Percentiles rank a stretch among this genome's conserved stretches.
These are phyloP conservation scores for Hypoxylon sp. DNA, from an alignment of 2,329 filamentous ascomycete genomes.

Conservation along the genomic window DNA sequence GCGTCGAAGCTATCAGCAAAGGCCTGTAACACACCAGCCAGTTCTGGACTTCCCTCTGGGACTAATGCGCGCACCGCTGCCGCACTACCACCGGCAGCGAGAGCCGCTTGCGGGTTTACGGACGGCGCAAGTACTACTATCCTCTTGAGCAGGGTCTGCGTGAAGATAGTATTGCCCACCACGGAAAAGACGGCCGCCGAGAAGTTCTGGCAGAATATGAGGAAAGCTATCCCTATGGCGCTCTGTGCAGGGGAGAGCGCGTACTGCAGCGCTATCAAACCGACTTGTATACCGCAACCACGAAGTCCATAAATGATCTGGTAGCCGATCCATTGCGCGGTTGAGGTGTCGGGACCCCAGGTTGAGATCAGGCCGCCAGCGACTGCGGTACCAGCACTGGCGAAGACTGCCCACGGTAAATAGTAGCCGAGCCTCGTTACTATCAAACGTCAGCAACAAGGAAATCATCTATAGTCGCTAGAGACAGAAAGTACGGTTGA, in stretches of 20 bases:
- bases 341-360: slow-evolving; percentile 46
- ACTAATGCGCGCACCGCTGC: slow-evolving; percentile 51
- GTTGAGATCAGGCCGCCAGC: slow-evolving; percentile 52
- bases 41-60: slow-evolving; percentile 48
- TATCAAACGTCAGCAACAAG: slow-evolving; percentile 32
- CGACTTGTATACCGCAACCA: slow-evolving; percentile 51
- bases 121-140: slow-evolving; percentile 48
- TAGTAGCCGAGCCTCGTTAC: slow-evolving; percentile 52
- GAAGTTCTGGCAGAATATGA: slow-evolving; percentile 53
- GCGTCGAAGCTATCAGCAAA: slow-evolving; percentile 49
- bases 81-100: slow-evolving; percentile 52
- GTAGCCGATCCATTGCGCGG: slow-evolving; percentile 52
- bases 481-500: background rate
- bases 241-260: slow-evolving; percentile 48
- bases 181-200: slow-evolving; percentile 50
- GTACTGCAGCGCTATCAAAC: slow-evolving; percentile 52
- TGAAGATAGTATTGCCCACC: slow-evolving; percentile 52
- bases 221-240: slow-evolving; percentile 49
- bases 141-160: slow-evolving; percentile 46
- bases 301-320: slow-evolving; percentile 51
- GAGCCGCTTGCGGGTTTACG: slow-evolving; percentile 45
- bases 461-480: background rate
- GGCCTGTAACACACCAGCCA: slow-evolving; percentile 47
- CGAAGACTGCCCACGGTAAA: slow-evolving; percentile 50
- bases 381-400: slow-evolving; percentile 46